phyloP scores from a whole-genome alignment of 2,329 filamentous ascomycete genomes.

The Parastagonospora nodorum region DNA sequence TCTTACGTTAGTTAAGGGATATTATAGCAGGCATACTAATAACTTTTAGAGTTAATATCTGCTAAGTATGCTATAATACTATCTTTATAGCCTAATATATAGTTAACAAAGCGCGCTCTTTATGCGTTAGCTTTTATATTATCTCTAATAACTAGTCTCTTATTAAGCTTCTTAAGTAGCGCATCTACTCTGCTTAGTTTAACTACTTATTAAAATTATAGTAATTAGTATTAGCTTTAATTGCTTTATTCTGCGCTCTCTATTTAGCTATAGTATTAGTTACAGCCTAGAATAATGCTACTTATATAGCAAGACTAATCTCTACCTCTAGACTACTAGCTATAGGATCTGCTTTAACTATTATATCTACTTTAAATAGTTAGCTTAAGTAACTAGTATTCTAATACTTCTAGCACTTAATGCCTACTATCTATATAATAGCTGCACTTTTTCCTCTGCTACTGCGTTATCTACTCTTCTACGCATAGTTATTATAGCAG shows the following conservation, averaged over 20 bases:
- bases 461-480: no score
- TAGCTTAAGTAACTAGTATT: neutral
- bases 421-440: no score
- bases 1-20: conserved; percentile 7
- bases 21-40: conserved; percentile 5
- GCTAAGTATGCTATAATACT: conserved; percentile 8
- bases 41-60: conserved; percentile 1
- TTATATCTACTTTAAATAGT: no score
- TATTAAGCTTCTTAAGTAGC: conserved; percentile 8
- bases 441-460: no score
- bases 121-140: neutral
- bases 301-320: no score
- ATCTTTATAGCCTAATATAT: conserved; percentile 3
- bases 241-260: neutral
- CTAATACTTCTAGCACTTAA: neutral
- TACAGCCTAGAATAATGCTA: no score
- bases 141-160: conserved; percentile 2
- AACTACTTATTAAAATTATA: conserved; percentile 3
- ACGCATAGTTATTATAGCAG: neutral
- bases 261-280: no score
- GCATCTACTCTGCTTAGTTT: neutral
- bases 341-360: no score
- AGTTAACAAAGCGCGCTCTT: conserved; percentile 1
- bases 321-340: no score
- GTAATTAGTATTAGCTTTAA: neutral